Evolutionary conservation across 1,284 basidiomycete species (phyloP).

Genomic region (Trichosporon sp.): DNA sequence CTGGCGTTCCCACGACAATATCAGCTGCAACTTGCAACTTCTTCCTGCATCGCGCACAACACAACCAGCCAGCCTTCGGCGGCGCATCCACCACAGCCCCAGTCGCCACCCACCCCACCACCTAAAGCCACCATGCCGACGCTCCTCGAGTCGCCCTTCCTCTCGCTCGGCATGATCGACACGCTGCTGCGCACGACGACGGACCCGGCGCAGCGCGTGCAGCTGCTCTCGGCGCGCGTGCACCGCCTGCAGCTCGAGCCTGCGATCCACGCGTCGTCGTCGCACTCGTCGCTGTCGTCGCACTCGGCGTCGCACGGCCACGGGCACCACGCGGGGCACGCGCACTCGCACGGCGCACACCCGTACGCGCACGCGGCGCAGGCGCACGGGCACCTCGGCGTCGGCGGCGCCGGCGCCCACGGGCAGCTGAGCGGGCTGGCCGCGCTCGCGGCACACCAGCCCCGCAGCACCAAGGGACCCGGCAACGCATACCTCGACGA

Average conservation of each 20-base stretch:
- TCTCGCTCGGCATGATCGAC: constrained; percentile 17
- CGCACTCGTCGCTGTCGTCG: background rate
- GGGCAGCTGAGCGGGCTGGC: background rate
- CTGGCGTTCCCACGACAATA: background rate
- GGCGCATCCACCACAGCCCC: background rate
- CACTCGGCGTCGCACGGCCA: background rate
- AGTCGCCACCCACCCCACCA: too few species aligned
- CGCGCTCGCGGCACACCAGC: background rate
- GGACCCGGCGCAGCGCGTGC: constrained; percentile 21
- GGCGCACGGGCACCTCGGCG: background rate
- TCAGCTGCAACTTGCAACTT: background rate
- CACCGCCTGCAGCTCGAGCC: constrained; percentile 22
- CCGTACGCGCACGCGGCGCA: background rate
- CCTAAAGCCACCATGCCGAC: constrained; percentile 2
- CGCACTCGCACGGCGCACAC: background rate
- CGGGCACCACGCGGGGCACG: background rate
- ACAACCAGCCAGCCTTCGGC: background rate
- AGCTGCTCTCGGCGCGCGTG: constrained; percentile 33
- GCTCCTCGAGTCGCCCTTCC: constrained; percentile 16
- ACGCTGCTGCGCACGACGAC: constrained; percentile 7
- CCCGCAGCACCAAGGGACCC: background rate
- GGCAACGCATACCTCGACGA: background rate
- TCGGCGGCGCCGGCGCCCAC: too few species aligned
- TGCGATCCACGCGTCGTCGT: background rate
- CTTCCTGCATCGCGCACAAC: background rate